phyloP scores from a whole-genome alignment of 768 basidiomycete genomes.

The Russula lepida region DNA sequence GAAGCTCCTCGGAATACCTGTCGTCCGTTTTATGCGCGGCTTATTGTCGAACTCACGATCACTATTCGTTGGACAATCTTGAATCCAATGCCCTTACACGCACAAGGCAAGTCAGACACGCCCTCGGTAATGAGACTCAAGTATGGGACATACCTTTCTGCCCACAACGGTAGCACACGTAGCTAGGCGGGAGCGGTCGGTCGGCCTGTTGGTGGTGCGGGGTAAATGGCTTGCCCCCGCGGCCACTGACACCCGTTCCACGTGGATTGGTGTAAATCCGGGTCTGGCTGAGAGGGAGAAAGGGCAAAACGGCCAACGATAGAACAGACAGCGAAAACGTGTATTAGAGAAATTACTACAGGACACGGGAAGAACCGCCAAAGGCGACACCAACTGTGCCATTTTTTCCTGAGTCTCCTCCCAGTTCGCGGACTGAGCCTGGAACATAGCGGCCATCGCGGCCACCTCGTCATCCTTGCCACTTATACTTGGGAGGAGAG shows the following conservation, averaged over 20 bases:
- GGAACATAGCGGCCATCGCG: constrained; percentile 98
- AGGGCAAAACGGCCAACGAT: constrained; percentile 18
- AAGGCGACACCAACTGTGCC: constrained; percentile 87
- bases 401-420: constrained; percentile 99
- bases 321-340: constrained; percentile 30
- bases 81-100: constrained; percentile 91
- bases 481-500: constrained; percentile 30
- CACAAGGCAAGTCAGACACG: neutral
- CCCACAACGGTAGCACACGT: constrained; percentile 97
- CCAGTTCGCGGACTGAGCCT: constrained; percentile 91
- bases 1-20: constrained; percentile 97
- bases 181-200: constrained; percentile 82
- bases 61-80: constrained; percentile 96
- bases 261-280: constrained; percentile 60
- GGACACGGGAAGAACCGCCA: constrained; percentile 42
- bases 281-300: constrained; percentile 43
- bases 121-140: neutral
- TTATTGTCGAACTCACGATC: constrained; percentile 91
- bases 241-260: constrained; percentile 49
- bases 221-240: constrained; percentile 47
- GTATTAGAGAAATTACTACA: constrained; percentile 76
- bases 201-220: constrained; percentile 51
- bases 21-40: constrained; percentile 94
- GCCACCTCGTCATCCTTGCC: constrained; percentile 76
- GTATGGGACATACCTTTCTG: constrained; percentile 65